Conservation (phyloP, 306 rosid genomes). For the Inga oerstediana region DNA sequence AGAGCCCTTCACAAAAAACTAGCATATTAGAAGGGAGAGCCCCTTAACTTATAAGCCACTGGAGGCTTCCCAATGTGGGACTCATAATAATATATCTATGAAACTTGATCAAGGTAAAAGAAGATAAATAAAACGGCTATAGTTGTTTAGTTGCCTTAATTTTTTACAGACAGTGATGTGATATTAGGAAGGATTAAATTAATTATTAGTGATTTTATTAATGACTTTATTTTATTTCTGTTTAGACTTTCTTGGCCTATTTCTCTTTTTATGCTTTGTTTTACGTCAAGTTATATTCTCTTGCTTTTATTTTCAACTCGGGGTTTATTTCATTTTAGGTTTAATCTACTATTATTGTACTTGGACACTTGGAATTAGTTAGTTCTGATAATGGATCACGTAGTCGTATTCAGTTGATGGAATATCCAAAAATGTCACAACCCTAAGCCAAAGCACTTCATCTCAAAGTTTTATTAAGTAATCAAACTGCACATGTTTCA, state of each 20-base stretch:
- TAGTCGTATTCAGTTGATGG: not conserved
- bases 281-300: not conserved
- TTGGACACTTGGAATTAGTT: not conserved
- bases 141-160: not conserved
- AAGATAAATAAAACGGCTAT: not conserved
- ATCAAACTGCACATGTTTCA: conserved; percentile 15
- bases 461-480: not conserved
- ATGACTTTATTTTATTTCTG: not conserved
- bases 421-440: conserved; percentile 19
- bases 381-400: not conserved
- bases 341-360: not conserved
- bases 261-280: not conserved
- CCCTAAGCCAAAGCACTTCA: conserved; percentile 12
- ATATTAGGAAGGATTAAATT: not conserved
- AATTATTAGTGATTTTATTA: not conserved
- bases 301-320: not conserved
- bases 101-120: not conserved
- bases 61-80: no score
- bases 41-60: no score
- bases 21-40: no score
- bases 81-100: not conserved
- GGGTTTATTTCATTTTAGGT: not conserved
- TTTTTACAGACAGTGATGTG: not conserved
- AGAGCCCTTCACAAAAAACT: no score
- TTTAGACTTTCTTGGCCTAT: not conserved